Conservation (phyloP, 2,329 filamentous ascomycete genomes). For the Waltergamsia citrina region DNA sequence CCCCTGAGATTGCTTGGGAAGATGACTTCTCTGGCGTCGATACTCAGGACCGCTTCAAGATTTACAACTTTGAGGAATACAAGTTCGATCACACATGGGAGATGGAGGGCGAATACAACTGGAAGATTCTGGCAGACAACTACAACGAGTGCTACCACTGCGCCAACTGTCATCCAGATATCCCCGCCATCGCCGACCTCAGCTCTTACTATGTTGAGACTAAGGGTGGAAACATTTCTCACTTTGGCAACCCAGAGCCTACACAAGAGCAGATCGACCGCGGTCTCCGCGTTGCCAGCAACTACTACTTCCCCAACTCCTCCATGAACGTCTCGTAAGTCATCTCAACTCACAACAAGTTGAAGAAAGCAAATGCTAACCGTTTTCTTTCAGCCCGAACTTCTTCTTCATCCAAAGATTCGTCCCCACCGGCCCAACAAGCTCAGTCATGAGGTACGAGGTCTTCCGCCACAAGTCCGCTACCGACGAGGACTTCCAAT, state of each 20-base stretch:
- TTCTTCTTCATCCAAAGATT: slow-evolving; percentile 58
- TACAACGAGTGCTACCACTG: slow-evolving; percentile 62
- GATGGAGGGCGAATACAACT: slow-evolving; percentile 47
- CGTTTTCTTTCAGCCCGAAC: slow-evolving; percentile 31
- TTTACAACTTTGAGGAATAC: slow-evolving; percentile 43
- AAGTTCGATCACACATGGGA: slow-evolving; percentile 48
- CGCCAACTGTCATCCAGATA: slow-evolving; percentile 47
- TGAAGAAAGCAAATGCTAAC: background rate
- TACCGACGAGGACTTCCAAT: slow-evolving; percentile 46
- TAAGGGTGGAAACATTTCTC: slow-evolving; percentile 37
- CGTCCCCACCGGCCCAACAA: slow-evolving; percentile 40
- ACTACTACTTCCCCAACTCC: slow-evolving; percentile 41
- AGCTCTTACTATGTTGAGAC: slow-evolving; percentile 43
- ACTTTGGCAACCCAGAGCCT: slow-evolving; percentile 33
- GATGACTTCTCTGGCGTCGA: slow-evolving; percentile 41
- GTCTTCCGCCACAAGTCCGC: slow-evolving; percentile 53
- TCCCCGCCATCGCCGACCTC: slow-evolving; percentile 46
- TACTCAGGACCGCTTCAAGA: slow-evolving; percentile 29
- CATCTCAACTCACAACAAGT: background rate
- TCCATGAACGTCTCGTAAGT: slow-evolving; percentile 41
- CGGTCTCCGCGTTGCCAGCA: slow-evolving; percentile 34
- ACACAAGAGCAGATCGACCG: slow-evolving; percentile 38
- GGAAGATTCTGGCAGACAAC: slow-evolving; percentile 53
- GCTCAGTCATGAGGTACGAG: slow-evolving; percentile 50
- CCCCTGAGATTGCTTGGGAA: slow-evolving; percentile 38